Percentiles rank a stretch among this genome's conserved stretches.
phyloP scores from a whole-genome alignment of 1,139 yeast species.

The Kodamaea alishanica region DNA sequence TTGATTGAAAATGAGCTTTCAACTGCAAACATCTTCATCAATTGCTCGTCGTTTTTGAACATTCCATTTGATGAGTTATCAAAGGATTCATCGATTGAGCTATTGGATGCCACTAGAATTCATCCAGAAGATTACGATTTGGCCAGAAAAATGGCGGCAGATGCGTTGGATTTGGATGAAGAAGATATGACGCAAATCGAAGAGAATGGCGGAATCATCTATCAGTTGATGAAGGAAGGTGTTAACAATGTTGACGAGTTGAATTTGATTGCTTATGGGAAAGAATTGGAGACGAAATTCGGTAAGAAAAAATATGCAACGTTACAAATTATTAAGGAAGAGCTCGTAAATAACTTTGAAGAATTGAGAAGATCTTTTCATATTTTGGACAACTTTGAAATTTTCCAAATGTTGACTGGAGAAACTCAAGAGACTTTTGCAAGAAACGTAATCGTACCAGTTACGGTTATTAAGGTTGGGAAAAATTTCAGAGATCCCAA shows the following conservation, averaged over 20 bases:
- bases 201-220: constrained; percentile 77
- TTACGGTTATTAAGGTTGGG: constrained; percentile 57
- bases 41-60: constrained; percentile 86
- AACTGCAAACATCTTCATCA: constrained; percentile 77
- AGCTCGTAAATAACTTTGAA: constrained; percentile 79
- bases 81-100: constrained; percentile 63
- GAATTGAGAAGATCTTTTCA: constrained; percentile 78
- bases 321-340: constrained; percentile 82
- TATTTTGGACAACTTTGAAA: constrained; percentile 61
- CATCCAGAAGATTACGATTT: constrained; percentile 97
- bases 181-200: constrained; percentile 85
- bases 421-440: constrained; percentile 69
- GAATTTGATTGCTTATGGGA: constrained; percentile 90
- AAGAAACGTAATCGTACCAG: constrained; percentile 75
- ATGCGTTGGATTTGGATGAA: constrained; percentile 93
- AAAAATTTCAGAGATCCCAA: constrained; percentile 39
- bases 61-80: constrained; percentile 66
- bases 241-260: constrained; percentile 85
- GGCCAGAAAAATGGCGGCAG: constrained; percentile 96
- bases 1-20: constrained; percentile 77
- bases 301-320: constrained; percentile 79
- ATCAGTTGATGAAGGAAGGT: constrained; percentile 75
- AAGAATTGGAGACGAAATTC: constrained; percentile 74
- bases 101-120: constrained; percentile 89
- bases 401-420: constrained; percentile 87